Evolutionary conservation across 176 grass and related monocot species (phyloP).

Genomic region (Poa annua): DNA sequence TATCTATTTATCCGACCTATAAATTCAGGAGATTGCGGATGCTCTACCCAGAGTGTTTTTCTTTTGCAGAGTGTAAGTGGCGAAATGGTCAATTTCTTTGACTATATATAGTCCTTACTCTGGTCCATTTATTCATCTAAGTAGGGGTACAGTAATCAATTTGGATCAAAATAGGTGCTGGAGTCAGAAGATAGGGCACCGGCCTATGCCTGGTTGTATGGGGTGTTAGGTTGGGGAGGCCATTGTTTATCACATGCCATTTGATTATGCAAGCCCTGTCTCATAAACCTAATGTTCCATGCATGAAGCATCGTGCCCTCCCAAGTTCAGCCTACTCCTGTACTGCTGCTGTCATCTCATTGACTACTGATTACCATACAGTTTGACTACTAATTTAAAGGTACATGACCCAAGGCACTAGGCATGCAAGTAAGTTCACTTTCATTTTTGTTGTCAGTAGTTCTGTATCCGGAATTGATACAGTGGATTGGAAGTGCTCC

Average conservation of each 20-base stretch:
- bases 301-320: conserved; percentile 10
- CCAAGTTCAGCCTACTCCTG: not conserved
- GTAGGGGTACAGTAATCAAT: not conserved
- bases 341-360: not conserved
- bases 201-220: not conserved
- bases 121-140: not conserved
- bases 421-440: not conserved
- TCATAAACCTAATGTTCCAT: conserved; percentile 23
- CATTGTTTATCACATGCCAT: not conserved
- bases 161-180: not conserved
- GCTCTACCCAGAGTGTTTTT: conserved; percentile 1
- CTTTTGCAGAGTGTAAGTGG: not conserved
- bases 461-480: not conserved
- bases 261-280: not conserved
- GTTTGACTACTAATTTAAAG: conserved; percentile 7
- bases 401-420: not conserved
- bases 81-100: conserved; percentile 26
- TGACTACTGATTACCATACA: conserved; percentile 14
- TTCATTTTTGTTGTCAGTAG: not conserved
- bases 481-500: not conserved
- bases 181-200: not conserved
- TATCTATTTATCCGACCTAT: not conserved
- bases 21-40: not conserved
- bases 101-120: not conserved
- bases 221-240: not conserved